Base-by-base conservation (phyloP, 2,329 filamentous ascomycete species). In the Rosellinia necatrix region DNA sequence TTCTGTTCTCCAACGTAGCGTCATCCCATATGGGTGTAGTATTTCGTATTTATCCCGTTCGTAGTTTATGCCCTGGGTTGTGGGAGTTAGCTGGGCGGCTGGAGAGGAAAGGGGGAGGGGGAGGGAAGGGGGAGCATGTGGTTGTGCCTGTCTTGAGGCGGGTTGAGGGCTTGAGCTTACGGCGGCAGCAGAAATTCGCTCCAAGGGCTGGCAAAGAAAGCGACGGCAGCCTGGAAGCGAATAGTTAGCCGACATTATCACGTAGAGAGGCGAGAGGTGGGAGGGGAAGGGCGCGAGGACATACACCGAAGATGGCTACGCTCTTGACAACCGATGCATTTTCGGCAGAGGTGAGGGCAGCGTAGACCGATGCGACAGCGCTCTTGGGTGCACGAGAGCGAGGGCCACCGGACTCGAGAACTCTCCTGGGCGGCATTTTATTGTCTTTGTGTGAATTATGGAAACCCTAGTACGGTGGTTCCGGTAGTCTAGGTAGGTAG, bases 271-370 rank as follows among this genome's bases (percentile, higher is more conserved):
- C 30, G 6, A 5, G 12, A 3, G 8, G 19, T 19, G 12, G 6
- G 5, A 12, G 10, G 15, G 43, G 17, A 29, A 15, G 6, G n/a
- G n/a, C n/a, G 47, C 8, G 37, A 46, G 30, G n/a, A 77, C 86
- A 70, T 79, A 90, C 86, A 53, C 85, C 86, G 69, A 90, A 90
- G 66, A 89, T 72, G 61, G 83, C 78, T 64, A 90, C 75, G 69
- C 86, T 89, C 66, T 84, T 81, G 58, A 90, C 86, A 53, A 89
- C 81, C 53, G 85, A 81, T 44, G 84, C 80, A 73, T 90, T 90
- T 69, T 90, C 87, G 29, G 86, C 73, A 24, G 82, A 81, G 52
- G 85, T 89, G 68, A 89, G 68, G 63, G 83, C 77, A 58, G 81
- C 78, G 73, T 88, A 89, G 63, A 82, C 78, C 54, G 77, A 78